Percentiles rank a stretch among this genome's conserved stretches.
Conservation (phyloP, 2,329 filamentous ascomycete genomes). For the Niveomyces coronatus region DNA sequence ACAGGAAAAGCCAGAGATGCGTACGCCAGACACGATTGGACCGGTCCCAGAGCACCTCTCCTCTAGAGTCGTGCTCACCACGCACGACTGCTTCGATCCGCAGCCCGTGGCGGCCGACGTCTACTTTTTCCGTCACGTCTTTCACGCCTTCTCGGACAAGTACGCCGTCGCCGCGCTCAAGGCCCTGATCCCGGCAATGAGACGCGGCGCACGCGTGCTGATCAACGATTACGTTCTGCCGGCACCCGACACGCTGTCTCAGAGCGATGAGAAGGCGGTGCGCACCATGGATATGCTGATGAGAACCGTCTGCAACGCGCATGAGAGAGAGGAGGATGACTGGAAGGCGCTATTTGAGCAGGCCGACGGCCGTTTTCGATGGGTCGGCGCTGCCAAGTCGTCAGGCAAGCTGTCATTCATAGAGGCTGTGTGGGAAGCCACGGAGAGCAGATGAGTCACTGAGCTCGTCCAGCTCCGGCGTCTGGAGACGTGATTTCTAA, state of each 20-base stretch:
- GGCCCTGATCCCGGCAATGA: conserved; percentile 37
- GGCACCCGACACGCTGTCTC: conserved; percentile 19
- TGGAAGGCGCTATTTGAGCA: conserved; percentile 30
- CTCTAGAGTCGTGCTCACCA: conserved; percentile 26
- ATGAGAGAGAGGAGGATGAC: conserved; percentile 33
- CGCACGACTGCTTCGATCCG: conserved; percentile 42
- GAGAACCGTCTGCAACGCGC: conserved; percentile 34
- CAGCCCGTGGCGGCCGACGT: conserved; percentile 41
- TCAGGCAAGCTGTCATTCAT: conserved; percentile 25
- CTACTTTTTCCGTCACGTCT: conserved; percentile 44
- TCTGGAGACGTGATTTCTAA: no score
- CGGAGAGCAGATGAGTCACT: not conserved
- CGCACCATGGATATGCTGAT: conserved; percentile 35
- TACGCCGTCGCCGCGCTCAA: conserved; percentile 32
- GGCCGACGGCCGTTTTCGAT: conserved; percentile 28
- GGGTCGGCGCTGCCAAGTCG: conserved; percentile 19
- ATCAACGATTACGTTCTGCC: conserved; percentile 27
- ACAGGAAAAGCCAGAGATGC: conserved; percentile 35
- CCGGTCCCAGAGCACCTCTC: conserved; percentile 22
- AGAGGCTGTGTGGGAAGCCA: conserved; percentile 23
- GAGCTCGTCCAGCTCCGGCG: no score
- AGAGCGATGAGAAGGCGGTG: conserved; percentile 28
- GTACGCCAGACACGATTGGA: conserved; percentile 23
- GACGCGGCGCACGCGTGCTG: conserved; percentile 34
- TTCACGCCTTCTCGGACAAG: conserved; percentile 45